Conservation (phyloP, 352 stramenopile genomes). For the Phytophthora pseudosyringae region DNA sequence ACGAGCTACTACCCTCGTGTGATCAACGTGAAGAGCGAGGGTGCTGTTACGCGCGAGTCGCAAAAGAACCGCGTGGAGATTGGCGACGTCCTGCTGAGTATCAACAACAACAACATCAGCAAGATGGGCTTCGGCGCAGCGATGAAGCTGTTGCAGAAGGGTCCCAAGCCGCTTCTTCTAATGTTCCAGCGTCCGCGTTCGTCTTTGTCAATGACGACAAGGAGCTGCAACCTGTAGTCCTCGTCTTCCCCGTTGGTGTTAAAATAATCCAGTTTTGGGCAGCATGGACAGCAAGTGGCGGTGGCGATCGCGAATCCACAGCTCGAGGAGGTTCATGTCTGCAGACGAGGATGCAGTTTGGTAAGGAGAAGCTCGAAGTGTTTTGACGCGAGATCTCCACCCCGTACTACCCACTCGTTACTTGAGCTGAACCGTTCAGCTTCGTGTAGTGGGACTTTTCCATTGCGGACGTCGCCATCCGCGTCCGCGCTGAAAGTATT, state of each 20-base stretch:
- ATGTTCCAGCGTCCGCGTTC: constrained; percentile 83
- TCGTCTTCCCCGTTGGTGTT: constrained; percentile 27
- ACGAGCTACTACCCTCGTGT: constrained; percentile 88
- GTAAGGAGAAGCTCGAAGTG: constrained; percentile 13
- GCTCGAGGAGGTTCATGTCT: constrained; percentile 18
- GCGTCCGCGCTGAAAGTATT: constrained; percentile 39
- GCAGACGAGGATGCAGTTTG: constrained; percentile 36
- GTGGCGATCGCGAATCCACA: constrained; percentile 7
- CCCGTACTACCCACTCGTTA: constrained; percentile 22
- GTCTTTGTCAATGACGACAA: constrained; percentile 40
- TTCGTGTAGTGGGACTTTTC: constrained; percentile 26
- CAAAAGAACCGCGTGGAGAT: constrained; percentile 88
- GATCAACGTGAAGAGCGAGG: constrained; percentile 90
- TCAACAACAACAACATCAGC: constrained; percentile 93
- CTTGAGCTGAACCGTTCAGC: constrained; percentile 13
- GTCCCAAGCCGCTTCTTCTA: constrained; percentile 84
- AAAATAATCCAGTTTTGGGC: constrained; percentile 38
- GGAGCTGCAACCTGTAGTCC: constrained; percentile 47
- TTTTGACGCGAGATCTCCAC: constrained; percentile 10
- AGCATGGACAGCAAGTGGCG: constrained; percentile 25
- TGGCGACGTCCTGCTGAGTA: constrained; percentile 83
- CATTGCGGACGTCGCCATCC: constrained; percentile 13
- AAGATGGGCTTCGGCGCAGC: constrained; percentile 89
- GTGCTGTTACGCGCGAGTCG: constrained; percentile 76
- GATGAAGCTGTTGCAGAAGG: constrained; percentile 88